phyloP scores from a whole-genome alignment of 2,329 filamentous ascomycete genomes.

The Tricladium varicosporioides region DNA sequence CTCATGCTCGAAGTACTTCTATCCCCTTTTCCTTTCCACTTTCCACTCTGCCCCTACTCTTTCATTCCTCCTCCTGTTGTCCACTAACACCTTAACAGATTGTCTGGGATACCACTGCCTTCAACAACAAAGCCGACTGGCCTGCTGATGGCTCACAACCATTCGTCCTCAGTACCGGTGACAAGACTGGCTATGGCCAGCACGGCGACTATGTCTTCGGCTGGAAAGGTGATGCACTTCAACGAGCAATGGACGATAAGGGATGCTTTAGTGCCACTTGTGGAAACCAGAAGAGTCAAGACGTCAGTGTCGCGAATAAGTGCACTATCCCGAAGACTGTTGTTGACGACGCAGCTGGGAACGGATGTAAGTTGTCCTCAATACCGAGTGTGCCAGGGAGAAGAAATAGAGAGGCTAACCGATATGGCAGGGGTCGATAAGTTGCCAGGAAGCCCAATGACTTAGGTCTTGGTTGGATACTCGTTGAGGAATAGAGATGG shows the following conservation, averaged over 20 bases:
- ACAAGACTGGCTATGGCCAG: constrained; percentile 45
- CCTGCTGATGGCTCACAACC: constrained; percentile 43
- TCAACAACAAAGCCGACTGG: constrained; percentile 44
- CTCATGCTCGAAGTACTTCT: constrained; percentile 45
- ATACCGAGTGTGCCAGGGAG: not conserved
- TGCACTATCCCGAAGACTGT: constrained; percentile 8
- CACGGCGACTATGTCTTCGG: constrained; percentile 53
- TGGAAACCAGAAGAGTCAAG: constrained; percentile 42
- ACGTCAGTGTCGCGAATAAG: constrained; percentile 8
- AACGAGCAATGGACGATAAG: constrained; percentile 46
- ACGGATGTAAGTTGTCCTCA: constrained; percentile 4
- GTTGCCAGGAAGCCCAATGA: not conserved
- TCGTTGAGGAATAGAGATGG: too few species aligned
- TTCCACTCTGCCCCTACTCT: too few species aligned
- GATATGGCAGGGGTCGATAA: not conserved
- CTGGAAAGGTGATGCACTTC: constrained; percentile 48
- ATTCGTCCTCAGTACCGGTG: constrained; percentile 43
- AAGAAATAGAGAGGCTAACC: not conserved
- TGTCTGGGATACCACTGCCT: constrained; percentile 45
- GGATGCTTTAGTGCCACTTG: constrained; percentile 48
- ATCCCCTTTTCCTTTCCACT: not conserved
- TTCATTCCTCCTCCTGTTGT: not conserved
- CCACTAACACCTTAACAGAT: constrained; percentile 47
- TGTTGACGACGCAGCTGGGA: not conserved
- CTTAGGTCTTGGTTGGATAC: too few species aligned